phyloP scores from a whole-genome alignment of 768 basidiomycete genomes.

The Gloeostereum incarnatum region DNA sequence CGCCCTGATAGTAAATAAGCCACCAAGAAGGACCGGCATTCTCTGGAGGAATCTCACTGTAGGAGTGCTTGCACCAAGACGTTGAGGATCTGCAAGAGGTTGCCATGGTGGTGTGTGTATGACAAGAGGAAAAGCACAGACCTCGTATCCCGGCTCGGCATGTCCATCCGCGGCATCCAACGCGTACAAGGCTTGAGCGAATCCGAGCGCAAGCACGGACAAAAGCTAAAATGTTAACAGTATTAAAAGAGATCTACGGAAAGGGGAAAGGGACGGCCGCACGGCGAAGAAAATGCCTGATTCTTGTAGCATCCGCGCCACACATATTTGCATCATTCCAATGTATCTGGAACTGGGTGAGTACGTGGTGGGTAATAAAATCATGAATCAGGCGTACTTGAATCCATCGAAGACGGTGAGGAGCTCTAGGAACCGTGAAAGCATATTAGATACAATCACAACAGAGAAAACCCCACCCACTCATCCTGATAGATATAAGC shows the following conservation, averaged over 20 bases:
- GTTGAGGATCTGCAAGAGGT: constrained; percentile 1
- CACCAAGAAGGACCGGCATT: constrained; percentile 2
- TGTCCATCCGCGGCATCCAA: constrained; percentile 86
- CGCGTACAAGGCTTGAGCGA: constrained; percentile 81
- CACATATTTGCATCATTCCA: constrained; percentile 91
- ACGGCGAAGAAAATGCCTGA: constrained; percentile 90
- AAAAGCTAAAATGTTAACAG: constrained; percentile 41
- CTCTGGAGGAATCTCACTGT: constrained; percentile 53
- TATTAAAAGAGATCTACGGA: constrained; percentile 9
- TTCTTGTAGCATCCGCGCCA: constrained; percentile 88
- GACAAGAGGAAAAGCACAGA: constrained; percentile 36
- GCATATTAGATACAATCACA: not conserved
- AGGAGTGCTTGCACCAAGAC: constrained; percentile 47
- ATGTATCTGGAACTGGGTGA: constrained; percentile 45
- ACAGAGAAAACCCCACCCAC: constrained; percentile 36
- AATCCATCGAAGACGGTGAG: constrained; percentile 76
- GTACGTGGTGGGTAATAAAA: not conserved
- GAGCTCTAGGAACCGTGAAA: constrained; percentile 37
- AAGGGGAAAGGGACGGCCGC: constrained; percentile 34
- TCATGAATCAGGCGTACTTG: constrained; percentile 39
- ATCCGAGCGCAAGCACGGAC: constrained; percentile 76
- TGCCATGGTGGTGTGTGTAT: constrained; percentile 11
- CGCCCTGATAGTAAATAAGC: constrained; percentile 26
- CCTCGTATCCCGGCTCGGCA: no score
- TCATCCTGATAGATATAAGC: constrained; percentile 51